Evolutionary conservation across 2,329 filamentous ascomycete species (phyloP).

Genomic region (Lachnellula occidentalis): DNA sequence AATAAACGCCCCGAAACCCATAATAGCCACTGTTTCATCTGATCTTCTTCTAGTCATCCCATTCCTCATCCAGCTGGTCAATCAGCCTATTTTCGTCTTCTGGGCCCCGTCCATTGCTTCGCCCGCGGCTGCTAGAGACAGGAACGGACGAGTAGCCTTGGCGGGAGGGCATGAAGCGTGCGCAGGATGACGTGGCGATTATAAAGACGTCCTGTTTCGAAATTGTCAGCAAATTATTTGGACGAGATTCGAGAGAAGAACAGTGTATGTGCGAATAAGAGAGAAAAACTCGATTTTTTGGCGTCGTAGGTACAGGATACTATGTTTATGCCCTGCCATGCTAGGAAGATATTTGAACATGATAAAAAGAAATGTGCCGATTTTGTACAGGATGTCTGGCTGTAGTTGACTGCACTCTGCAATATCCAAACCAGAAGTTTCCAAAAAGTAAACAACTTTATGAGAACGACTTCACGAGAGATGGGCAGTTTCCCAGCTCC

Average conservation of each 20-base stretch:
- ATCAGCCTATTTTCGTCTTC: conserved; percentile 93
- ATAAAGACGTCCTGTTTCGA: conserved; percentile 57
- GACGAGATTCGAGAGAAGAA: not conserved
- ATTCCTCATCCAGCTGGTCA: conserved; percentile 93
- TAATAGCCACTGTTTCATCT: not conserved
- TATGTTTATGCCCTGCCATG: conserved; percentile 19
- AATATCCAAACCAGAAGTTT: not conserved
- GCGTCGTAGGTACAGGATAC: conserved; percentile 8
- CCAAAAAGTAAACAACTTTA: not conserved
- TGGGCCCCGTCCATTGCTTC: conserved; percentile 14
- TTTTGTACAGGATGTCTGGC: conserved; percentile 10
- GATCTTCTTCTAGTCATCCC: conserved; percentile 62
- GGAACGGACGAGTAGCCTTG: conserved; percentile 64
- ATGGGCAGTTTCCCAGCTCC: conserved; percentile 21
- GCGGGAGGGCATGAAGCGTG: conserved; percentile 57
- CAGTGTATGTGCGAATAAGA: conserved; percentile 2
- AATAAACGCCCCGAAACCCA: not conserved
- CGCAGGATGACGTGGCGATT: conserved; percentile 64
- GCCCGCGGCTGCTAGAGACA: conserved; percentile 38
- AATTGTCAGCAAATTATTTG: conserved; percentile 10
- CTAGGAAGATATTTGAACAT: conserved; percentile 12
- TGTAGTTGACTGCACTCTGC: no score
- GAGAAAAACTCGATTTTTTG: conserved; percentile 3
- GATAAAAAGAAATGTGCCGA: not conserved
- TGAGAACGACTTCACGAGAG: conserved; percentile 19